Conservation (phyloP, 2,329 filamentous ascomycete species). For the Alternaria infectoria region DNA sequence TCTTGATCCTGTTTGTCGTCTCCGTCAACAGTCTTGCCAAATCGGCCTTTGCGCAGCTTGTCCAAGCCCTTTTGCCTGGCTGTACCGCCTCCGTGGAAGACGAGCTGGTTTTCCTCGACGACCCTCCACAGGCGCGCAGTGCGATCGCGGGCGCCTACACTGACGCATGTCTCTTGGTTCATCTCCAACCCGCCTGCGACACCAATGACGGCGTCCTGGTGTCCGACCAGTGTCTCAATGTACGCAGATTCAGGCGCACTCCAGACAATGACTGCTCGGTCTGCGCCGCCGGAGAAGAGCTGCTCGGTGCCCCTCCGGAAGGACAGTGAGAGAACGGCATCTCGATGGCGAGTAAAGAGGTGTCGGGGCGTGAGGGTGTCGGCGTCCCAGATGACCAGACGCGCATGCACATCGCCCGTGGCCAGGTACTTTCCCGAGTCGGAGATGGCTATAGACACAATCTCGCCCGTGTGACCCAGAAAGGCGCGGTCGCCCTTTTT, state of each 20-base stretch:
- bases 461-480: conserved; percentile 76
- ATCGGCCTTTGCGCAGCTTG: conserved; percentile 44
- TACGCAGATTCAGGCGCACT: conserved; percentile 91
- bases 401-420: conserved; percentile 84
- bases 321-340: conserved; percentile 80
- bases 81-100: conserved; percentile 84
- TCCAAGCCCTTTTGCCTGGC: conserved; percentile 48
- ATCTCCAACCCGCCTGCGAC: conserved; percentile 67
- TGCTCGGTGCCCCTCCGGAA: conserved; percentile 90
- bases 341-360: conserved; percentile 90
- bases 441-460: conserved; percentile 84
- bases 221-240: conserved; percentile 93
- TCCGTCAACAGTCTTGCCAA: conserved; percentile 38
- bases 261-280: conserved; percentile 96
- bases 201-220: conserved; percentile 88
- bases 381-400: conserved; percentile 87
- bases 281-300: conserved; percentile 87
- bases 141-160: conserved; percentile 87
- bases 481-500: conserved; percentile 68
- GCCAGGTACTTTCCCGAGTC: conserved; percentile 89
- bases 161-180: conserved; percentile 86
- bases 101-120: conserved; percentile 90
- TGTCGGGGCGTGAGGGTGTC: conserved; percentile 77
- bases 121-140: conserved; percentile 97
- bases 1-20: conserved; percentile 56